Percentiles rank a stretch among this genome's conserved stretches.
Conservation (phyloP, 177 flowering plant genomes). For the Vitis hybrid region DNA sequence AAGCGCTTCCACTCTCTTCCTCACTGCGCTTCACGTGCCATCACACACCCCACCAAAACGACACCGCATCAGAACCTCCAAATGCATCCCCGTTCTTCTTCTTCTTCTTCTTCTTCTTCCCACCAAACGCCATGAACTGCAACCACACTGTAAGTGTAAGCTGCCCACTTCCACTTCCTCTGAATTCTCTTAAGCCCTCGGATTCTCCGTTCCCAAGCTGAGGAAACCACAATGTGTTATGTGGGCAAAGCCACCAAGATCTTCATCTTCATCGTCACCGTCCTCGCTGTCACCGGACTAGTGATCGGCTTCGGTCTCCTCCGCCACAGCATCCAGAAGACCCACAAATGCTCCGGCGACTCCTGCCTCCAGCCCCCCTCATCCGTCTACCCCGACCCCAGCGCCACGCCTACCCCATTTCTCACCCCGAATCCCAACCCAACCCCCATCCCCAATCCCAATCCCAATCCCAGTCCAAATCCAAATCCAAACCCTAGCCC, state of each 20-base stretch:
- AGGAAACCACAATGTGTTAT: constrained; percentile 60
- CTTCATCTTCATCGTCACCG: constrained; percentile 78
- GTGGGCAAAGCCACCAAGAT: constrained; percentile 97
- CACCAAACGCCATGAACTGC: too few relatives aligned
- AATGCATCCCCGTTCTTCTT: neutral
- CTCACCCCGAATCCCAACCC: constrained; percentile 5
- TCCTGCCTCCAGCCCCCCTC: constrained; percentile 25
- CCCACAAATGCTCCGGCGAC: constrained; percentile 49
- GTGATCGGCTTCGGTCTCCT: constrained; percentile 64
- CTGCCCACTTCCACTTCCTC: neutral
- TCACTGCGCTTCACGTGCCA: constrained; percentile 22
- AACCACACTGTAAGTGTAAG: neutral
- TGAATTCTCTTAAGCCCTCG: neutral
- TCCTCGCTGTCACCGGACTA: constrained; percentile 58
- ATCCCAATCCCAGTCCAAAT: neutral
- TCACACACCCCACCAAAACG: neutral
- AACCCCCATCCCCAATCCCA: constrained; percentile 9
- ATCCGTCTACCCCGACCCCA: constrained; percentile 20
- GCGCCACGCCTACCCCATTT: neutral
- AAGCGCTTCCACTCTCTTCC: neutral
- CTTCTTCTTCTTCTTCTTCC: constrained; percentile 1
- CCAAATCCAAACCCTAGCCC: too few relatives aligned
- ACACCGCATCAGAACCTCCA: neutral
- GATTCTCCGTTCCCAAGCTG: neutral
- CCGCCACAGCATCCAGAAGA: constrained; percentile 34